Base-by-base conservation (phyloP, 1,284 basidiomycete species). In the Cronartium quercuum region DNA sequence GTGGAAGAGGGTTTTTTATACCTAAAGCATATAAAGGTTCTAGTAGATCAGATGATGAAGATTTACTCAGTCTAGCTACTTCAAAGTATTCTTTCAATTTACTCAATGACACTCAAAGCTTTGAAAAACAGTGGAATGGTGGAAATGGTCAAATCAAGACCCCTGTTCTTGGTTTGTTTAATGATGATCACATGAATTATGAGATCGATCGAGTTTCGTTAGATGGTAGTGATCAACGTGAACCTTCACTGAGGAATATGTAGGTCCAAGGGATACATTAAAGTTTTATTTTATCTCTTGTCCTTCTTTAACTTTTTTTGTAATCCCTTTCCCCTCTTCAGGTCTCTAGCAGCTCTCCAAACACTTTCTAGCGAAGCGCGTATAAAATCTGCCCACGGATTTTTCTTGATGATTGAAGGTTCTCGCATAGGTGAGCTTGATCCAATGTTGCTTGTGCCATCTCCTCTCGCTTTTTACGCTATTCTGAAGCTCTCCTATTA, bases 1-100 rank as follows among this genome's bases (percentile, higher is more conserved):
- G 82, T 0, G 82, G 82, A 0, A 78, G 77, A 12, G 82, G 82
- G 68, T 81, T 79, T 76, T 83, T 83, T 76, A 66, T 82, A 18
- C 82, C 82, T 38, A 80, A 79, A 7, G 74, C 80, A 0, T 77
- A 77, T 34, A 35, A 38, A 0, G 73, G 68, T 5, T 81, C 80
- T 0, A 82, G 81, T 68, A 75, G 82, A 13, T 78, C 76, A 44
- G 82, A 83, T 61, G 77, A 77, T 15, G 73, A 77, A 21, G 82
- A 83, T 66, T 69, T 82, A 10, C 73, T 83, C 0, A 47, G 66
- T 7, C 61, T 63, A 10, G 80, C 82, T 4, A 64, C 68, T 55
- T 57, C 76, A 21, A 77, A 77, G 29, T 76, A 76, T 34, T 58
- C 74, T 42, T 77, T 77, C 51, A 78, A 76, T 2, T 35, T 69